Conservation (phyloP, 1,139 yeast species). For the Yamadazyma sp. region DNA sequence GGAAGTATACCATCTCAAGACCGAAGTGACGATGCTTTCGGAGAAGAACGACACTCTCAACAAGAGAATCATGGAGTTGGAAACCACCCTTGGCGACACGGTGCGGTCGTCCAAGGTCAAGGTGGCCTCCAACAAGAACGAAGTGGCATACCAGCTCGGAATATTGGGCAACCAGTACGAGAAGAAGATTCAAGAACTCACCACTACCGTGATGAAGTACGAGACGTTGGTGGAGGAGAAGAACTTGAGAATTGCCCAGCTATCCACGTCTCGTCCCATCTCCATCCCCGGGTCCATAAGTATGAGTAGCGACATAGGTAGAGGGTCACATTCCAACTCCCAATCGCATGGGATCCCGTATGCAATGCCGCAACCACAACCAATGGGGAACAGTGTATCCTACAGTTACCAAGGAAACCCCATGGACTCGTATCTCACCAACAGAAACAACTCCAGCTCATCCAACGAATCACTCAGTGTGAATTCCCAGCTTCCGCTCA, state of each 20-base stretch:
- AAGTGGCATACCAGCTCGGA: constrained; percentile 24
- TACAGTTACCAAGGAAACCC: constrained; percentile 6
- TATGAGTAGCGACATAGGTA: constrained; percentile 6
- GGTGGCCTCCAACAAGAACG: constrained; percentile 25
- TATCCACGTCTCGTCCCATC: constrained; percentile 44
- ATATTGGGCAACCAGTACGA: constrained; percentile 25
- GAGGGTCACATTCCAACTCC: constrained; percentile 3
- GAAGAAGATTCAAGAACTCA: constrained; percentile 33
- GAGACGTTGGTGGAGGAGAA: constrained; percentile 41
- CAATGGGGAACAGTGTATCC: not conserved
- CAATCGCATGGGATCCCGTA: not conserved
- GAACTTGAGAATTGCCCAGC: constrained; percentile 33
- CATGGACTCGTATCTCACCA: constrained; percentile 15
- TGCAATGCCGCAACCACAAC: not conserved
- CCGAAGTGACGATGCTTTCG: constrained; percentile 19
- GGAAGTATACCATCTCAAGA: constrained; percentile 19
- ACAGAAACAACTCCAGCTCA: constrained; percentile 15
- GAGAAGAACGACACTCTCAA: constrained; percentile 21
- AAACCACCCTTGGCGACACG: constrained; percentile 18
- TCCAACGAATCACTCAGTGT: constrained; percentile 15
- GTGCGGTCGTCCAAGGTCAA: constrained; percentile 24
- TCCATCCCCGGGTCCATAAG: constrained; percentile 31
- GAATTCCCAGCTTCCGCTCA: constrained; percentile 13
- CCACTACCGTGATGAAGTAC: constrained; percentile 29
- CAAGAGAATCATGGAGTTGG: constrained; percentile 17